Percentiles rank a stretch among this genome's conserved stretches.
phyloP scores from a whole-genome alignment of 2,329 filamentous ascomycete genomes.

The Aspergillus sp. region DNA sequence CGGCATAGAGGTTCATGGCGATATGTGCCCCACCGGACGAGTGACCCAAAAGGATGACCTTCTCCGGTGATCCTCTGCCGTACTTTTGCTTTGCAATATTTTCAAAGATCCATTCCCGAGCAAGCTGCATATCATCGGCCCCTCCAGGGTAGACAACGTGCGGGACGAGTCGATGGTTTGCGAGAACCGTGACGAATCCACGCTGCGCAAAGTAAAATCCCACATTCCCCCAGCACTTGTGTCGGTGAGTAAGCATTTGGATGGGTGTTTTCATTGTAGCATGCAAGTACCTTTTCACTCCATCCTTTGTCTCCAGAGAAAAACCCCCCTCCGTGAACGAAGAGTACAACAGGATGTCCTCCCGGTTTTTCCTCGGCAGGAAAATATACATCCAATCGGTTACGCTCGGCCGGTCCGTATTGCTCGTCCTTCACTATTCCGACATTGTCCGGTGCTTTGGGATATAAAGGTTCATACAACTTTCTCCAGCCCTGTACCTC shows the following conservation, averaged over 20 bases:
- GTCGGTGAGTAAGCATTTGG: too few relatives aligned
- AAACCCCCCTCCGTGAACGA: slow-evolving; percentile 9
- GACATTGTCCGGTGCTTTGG: background rate
- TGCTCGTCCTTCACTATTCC: background rate
- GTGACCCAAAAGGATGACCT: slow-evolving; percentile 2
- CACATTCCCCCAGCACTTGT: background rate
- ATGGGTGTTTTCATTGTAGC: too few relatives aligned
- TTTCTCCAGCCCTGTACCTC: background rate
- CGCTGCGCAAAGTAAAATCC: slow-evolving; percentile 5
- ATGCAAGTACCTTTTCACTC: slow-evolving; percentile 3
- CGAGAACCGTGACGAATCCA: slow-evolving; percentile 2
- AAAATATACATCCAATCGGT: slow-evolving; percentile 4
- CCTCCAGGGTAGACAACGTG: slow-evolving; percentile 11
- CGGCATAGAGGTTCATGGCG: slow-evolving; percentile 3
- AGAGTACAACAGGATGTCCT: slow-evolving; percentile 3
- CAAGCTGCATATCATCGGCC: slow-evolving; percentile 9
- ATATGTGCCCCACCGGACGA: slow-evolving; percentile 7
- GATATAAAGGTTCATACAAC: slow-evolving; percentile 1
- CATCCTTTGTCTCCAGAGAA: slow-evolving; percentile 12
- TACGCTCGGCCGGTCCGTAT: slow-evolving; percentile 8
- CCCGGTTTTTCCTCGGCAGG: too few relatives aligned
- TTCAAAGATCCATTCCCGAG: slow-evolving; percentile 11
- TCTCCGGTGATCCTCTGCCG: background rate
- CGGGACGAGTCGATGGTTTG: slow-evolving; percentile 9
- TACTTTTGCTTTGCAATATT: slow-evolving; percentile 1